Evolutionary conservation across 352 stramenopile species (phyloP).

Genomic region (Phytophthora fragariaefolia): DNA sequence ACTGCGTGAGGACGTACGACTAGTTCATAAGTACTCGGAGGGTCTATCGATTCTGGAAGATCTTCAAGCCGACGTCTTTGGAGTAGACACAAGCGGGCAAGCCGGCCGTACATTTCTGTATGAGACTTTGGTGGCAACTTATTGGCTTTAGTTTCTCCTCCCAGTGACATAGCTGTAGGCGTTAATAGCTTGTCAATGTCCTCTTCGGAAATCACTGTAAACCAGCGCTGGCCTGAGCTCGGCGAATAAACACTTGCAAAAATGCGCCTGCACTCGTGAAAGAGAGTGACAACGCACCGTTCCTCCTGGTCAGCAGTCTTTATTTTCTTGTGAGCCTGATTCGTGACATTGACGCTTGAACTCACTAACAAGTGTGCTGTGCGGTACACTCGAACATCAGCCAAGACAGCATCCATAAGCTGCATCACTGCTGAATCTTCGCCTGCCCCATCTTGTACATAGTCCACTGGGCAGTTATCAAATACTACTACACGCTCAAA

Average conservation of each 20-base stretch:
- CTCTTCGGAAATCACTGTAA: slow-evolving; percentile 56
- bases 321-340: slow-evolving; percentile 10
- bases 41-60: slow-evolving; percentile 10
- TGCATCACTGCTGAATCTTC: slow-evolving; percentile 46
- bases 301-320: slow-evolving; percentile 27
- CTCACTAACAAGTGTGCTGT: slow-evolving; percentile 45
- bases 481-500: slow-evolving; percentile 75
- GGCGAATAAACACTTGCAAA: slow-evolving; percentile 80
- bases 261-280: slow-evolving; percentile 72
- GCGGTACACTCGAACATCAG: slow-evolving; percentile 72
- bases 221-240: slow-evolving; percentile 52
- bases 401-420: slow-evolving; percentile 65
- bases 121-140: slow-evolving; percentile 53
- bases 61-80: slow-evolving; percentile 25
- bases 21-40: slow-evolving; percentile 39
- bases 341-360: slow-evolving; percentile 5
- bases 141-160: slow-evolving; percentile 26
- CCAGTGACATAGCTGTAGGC: slow-evolving; percentile 62
- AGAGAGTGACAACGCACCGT: slow-evolving; percentile 69
- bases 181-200: slow-evolving; percentile 67
- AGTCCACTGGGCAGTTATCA: slow-evolving; percentile 36
- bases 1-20: slow-evolving; percentile 56
- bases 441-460: slow-evolving; percentile 17
- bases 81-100: slow-evolving; percentile 65
- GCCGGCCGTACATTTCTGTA: slow-evolving; percentile 67